A percentile compares a stretch with the other conserved stretches of the same genome.
Conservation (phyloP, 768 basidiomycete species). For the Lactarius akahatsu region DNA sequence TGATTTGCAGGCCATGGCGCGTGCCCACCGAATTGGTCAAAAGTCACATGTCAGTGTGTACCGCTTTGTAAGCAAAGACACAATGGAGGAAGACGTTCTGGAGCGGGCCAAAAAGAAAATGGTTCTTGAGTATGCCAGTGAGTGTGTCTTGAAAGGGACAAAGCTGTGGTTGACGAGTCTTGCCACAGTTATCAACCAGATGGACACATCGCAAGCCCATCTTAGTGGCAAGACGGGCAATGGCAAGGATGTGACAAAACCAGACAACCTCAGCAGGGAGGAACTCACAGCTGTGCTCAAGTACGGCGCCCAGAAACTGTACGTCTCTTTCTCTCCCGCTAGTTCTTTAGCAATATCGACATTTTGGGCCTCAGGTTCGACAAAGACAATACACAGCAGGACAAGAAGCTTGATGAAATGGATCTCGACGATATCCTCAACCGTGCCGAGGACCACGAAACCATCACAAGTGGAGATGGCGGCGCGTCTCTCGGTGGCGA, state of each 20-base stretch:
- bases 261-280: slow-evolving; percentile 89
- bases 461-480: slow-evolving; percentile 76
- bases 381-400: slow-evolving; percentile 91
- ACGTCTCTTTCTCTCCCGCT: slow-evolving; percentile 34
- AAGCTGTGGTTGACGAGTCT: slow-evolving; percentile 1
- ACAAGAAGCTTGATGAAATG: slow-evolving; percentile 97
- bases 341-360: slow-evolving; percentile 25
- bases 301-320: slow-evolving; percentile 98
- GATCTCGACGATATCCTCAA: slow-evolving; percentile 98
- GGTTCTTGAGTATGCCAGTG: slow-evolving; percentile 99
- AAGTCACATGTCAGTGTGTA: slow-evolving; percentile 99
- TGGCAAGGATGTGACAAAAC: slow-evolving; percentile 66
- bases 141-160: slow-evolving; percentile 35
- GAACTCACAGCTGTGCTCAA: slow-evolving; percentile 97
- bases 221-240: slow-evolving; percentile 71
- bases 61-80: slow-evolving; percentile 97
- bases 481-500: slow-evolving; percentile 97
- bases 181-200: slow-evolving; percentile 91
- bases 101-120: slow-evolving; percentile 99
- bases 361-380: slow-evolving; percentile 68
- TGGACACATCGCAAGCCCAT: slow-evolving; percentile 98
- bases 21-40: slow-evolving; percentile 98
- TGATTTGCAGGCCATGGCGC: slow-evolving; percentile 98
- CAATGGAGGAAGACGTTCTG: slow-evolving; percentile 98
- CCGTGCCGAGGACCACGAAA: slow-evolving; percentile 96